Conservation (phyloP, 2,329 filamentous ascomycete genomes). For the Fusarium denticulatum region DNA sequence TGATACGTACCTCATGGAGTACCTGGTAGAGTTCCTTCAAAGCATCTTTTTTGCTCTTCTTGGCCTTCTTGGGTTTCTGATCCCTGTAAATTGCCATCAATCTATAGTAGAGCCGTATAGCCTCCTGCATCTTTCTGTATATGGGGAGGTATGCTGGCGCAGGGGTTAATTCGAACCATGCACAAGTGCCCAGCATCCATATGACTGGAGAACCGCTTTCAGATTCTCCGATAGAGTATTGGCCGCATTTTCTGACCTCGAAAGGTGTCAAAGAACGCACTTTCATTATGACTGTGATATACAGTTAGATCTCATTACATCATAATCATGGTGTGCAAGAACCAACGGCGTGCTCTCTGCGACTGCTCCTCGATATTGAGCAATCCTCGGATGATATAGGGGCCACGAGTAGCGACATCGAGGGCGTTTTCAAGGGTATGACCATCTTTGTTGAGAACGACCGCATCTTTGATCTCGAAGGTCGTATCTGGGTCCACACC, state of each 20-base stretch:
- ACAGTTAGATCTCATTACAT: conserved; percentile 21
- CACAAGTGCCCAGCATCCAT: conserved; percentile 68
- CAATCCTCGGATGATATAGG: conserved; percentile 69
- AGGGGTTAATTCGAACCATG: conserved; percentile 75
- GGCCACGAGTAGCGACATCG: conserved; percentile 66
- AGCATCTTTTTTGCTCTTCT: conserved; percentile 44
- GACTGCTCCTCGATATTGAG: conserved; percentile 62
- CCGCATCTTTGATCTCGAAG: conserved; percentile 69
- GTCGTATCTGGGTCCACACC: conserved; percentile 62
- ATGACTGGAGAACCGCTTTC: conserved; percentile 64
- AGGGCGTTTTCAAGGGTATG: conserved; percentile 68
- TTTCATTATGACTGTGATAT: conserved; percentile 46
- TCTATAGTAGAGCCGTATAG: conserved; percentile 71
- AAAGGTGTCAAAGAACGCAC: conserved; percentile 52
- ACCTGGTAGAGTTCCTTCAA: conserved; percentile 44
- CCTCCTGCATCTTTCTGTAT: conserved; percentile 69
- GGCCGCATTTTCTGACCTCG: conserved; percentile 61
- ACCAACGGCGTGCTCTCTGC: conserved; percentile 51
- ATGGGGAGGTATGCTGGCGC: conserved; percentile 64
- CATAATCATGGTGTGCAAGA: not conserved
- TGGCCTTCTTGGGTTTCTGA: conserved; percentile 45
- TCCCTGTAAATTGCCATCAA: conserved; percentile 65
- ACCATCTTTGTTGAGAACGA: conserved; percentile 65
- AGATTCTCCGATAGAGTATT: conserved; percentile 64
- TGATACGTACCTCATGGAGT: conserved; percentile 46